Evolutionary conservation across 2,329 filamentous ascomycete genomes (phyloP).

Genomic region (Emericellopsis cladophorae): DNA sequence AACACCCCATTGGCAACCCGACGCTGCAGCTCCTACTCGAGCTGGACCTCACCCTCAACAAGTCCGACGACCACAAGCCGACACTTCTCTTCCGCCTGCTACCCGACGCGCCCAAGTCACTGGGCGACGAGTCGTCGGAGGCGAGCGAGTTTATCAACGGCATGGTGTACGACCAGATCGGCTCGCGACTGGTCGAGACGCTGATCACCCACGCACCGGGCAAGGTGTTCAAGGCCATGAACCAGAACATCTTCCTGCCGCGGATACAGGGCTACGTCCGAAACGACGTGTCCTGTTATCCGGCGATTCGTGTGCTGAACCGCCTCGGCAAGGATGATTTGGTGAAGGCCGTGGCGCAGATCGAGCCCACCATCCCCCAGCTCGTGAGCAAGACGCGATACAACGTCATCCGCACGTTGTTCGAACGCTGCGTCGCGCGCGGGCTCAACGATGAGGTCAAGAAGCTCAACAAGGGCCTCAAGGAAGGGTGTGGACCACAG

Average conservation of each 20-base stretch:
- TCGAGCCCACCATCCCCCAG: constrained; percentile 58
- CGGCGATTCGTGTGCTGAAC: constrained; percentile 71
- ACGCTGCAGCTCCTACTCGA: constrained; percentile 83
- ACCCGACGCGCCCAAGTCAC: constrained; percentile 58
- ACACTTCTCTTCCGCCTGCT: constrained; percentile 65
- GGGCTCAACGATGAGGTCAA: constrained; percentile 40
- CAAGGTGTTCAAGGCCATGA: constrained; percentile 82
- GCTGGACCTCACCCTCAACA: constrained; percentile 66
- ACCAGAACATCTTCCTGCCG: constrained; percentile 66
- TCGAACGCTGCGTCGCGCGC: constrained; percentile 70
- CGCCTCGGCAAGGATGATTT: constrained; percentile 81
- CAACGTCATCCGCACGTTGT: constrained; percentile 66
- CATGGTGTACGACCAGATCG: constrained; percentile 80
- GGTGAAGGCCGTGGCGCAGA: constrained; percentile 55
- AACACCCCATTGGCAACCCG: constrained; percentile 83
- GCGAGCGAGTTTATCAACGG: constrained; percentile 70
- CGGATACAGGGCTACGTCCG: constrained; percentile 70
- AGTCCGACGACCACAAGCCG: constrained; percentile 30
- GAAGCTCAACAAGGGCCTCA: constrained; percentile 31
- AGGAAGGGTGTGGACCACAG: constrained; percentile 32
- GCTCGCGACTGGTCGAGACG: constrained; percentile 79
- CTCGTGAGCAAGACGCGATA: constrained; percentile 66
- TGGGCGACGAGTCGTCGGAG: constrained; percentile 60
- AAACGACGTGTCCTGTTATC: constrained; percentile 84
- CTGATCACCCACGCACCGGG: constrained; percentile 71